Conservation (phyloP, 2,329 filamentous ascomycete species). For the Diplodia scrobiculata region DNA sequence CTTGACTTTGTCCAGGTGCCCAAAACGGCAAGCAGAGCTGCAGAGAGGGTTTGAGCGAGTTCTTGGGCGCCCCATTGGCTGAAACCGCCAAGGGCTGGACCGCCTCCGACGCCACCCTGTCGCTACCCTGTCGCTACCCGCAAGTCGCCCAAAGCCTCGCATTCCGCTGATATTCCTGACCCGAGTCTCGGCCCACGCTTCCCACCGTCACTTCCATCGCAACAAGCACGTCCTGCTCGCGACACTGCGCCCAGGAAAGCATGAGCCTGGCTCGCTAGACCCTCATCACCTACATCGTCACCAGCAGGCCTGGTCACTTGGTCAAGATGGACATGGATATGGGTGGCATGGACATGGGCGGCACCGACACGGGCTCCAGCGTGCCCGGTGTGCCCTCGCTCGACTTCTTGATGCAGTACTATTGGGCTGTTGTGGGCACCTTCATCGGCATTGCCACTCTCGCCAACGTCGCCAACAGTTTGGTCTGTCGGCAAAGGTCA, state of each 20-base stretch:
- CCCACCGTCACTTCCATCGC: background rate
- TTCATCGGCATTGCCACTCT: conserved; percentile 49
- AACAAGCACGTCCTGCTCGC: background rate
- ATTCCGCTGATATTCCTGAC: background rate
- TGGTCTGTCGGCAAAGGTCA: conserved; percentile 55
- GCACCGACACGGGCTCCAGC: conserved; percentile 43
- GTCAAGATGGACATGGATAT: conserved; percentile 25
- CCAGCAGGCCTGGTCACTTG: conserved; percentile 2
- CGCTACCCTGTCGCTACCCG: background rate
- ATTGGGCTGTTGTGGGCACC: conserved; percentile 56
- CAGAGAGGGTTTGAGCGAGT: conserved; percentile 24
- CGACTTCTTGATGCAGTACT: conserved; percentile 55
- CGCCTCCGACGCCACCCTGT: conserved; percentile 4
- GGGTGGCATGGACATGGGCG: conserved; percentile 23
- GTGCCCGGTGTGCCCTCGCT: conserved; percentile 49
- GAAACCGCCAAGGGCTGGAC: conserved; percentile 12
- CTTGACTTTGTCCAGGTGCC: background rate
- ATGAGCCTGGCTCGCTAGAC: background rate
- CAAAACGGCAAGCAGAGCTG: background rate
- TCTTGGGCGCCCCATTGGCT: conserved; percentile 3
- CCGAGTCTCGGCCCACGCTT: background rate
- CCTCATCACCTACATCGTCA: background rate
- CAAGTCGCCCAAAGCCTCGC: background rate
- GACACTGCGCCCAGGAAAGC: background rate
- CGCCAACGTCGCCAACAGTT: conserved; percentile 52